Evolutionary conservation across 345 rosid species (phyloP).

Genomic region (Rhizophora apiculata): DNA sequence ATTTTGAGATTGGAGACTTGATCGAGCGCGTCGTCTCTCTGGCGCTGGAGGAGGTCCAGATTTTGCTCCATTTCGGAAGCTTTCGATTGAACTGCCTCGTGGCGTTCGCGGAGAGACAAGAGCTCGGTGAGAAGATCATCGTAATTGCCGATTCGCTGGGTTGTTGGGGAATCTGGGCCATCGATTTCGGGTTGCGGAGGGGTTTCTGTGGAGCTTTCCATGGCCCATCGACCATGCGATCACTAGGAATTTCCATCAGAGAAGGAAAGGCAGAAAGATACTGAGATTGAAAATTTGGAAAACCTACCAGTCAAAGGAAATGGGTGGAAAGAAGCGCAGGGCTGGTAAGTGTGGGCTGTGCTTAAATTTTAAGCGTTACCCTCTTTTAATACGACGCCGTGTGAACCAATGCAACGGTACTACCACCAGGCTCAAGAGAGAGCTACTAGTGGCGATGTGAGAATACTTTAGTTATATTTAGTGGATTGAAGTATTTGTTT

Average conservation of each 20-base stretch:
- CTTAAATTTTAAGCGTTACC: constrained; percentile 10
- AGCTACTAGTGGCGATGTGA: no score
- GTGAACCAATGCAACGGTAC: background rate
- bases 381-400: no score
- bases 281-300: background rate
- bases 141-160: constrained; percentile 15
- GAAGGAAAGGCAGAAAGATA: background rate
- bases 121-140: constrained; percentile 33
- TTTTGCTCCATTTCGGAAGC: constrained; percentile 37
- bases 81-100: constrained; percentile 26
- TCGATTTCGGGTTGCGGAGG: constrained; percentile 21
- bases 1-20: constrained; percentile 23
- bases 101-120: constrained; percentile 35
- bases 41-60: constrained; percentile 20
- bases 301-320: constrained; percentile 43
- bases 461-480: no score
- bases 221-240: constrained; percentile 30
- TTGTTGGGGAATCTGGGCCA: constrained; percentile 19
- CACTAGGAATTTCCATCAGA: constrained; percentile 8
- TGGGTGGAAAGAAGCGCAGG: constrained; percentile 19
- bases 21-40: constrained; percentile 42
- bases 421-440: no score
- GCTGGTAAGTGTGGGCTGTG: background rate
- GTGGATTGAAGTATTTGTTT: no score
- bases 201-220: constrained; percentile 38